These are phyloP conservation scores for Phytopythium helicoides DNA, from an alignment of 352 stramenopile genomes.

Conservation along the genomic window DNA sequence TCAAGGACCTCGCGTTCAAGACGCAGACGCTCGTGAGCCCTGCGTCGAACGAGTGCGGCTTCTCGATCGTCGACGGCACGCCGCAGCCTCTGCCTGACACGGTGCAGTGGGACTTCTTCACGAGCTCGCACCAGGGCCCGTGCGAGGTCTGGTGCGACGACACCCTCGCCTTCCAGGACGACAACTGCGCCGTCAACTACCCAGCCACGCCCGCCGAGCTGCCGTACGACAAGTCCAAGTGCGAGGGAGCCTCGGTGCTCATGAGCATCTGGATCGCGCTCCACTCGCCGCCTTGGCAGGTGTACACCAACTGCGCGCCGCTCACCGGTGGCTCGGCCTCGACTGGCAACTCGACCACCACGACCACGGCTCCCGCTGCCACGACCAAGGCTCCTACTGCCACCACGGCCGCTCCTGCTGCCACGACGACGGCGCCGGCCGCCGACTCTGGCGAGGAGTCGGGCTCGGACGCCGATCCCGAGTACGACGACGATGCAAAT, in stretches of 20 bases:
- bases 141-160: constrained; percentile 57
- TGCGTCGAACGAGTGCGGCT: constrained; percentile 37
- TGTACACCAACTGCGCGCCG: constrained; percentile 49
- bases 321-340: constrained; percentile 28
- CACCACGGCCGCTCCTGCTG: constrained; percentile 1
- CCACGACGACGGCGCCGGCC: background rate
- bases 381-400: constrained; percentile 1
- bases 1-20: constrained; percentile 39
- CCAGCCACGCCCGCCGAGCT: constrained; percentile 22
- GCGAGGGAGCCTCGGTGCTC: constrained; percentile 30
- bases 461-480: no score
- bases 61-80: constrained; percentile 25
- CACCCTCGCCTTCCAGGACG: constrained; percentile 30
- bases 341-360: constrained; percentile 7
- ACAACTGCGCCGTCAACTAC: constrained; percentile 39
- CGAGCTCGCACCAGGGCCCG: constrained; percentile 32
- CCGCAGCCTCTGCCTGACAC: constrained; percentile 26
- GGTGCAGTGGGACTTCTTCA: constrained; percentile 39
- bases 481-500: no score
- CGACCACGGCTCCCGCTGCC: constrained; percentile 4
- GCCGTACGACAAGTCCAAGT: constrained; percentile 40
- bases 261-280: constrained; percentile 36
- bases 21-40: constrained; percentile 23
- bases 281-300: constrained; percentile 40
- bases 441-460: no score